Evolutionary conservation across 805 yeast species (phyloP), one percentile per base, ranked within the genome.

Genomic region (Pichia kluyveri): DNA sequence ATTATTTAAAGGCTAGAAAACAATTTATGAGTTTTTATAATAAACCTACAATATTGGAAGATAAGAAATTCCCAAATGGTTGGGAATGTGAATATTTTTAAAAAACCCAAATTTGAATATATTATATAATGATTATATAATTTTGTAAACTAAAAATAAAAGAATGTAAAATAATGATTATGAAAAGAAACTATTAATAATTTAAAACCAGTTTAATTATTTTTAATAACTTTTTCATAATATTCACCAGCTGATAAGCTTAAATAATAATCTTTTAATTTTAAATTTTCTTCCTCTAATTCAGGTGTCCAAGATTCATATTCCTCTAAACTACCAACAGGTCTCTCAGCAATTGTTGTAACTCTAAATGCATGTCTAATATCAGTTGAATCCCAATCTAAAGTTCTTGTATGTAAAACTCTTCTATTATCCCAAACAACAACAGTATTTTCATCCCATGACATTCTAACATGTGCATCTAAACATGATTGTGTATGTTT

Each of bases 371-470:
- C 86, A 55, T 84, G 90, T 63, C 91, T 76, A 23, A 77, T 71
- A 39, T 71, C 74, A 17, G 83, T 81, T 40, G 74, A 69, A 55
- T 76, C 83, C 82, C 86, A 83, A 58, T 84, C 90, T 49, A 78
- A 73, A n/a, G 80, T 71, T 19, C 88, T 87, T 15, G 84, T 69
- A 62, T 85, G 91, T 31, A 76, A 66, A 8, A 80, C 75, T 60
- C 83, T 71, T 62, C 91, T 77, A 70, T 85, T 84, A 60, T 85
- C 91, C 90, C 91, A 85, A 31, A 83, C 62, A 18, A 81, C 86
- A 43, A 84, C 83, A 1, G 88, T 76, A 44, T 76, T 75, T 45
- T 82, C 80, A 58, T 79, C 82, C 84, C 88, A 85, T 45, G 65
- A 72, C 36, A 85, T 86, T 60, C 90, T 76, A 46, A 82, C 68